These are phyloP conservation scores for Polytolypa hystricis DNA, from an alignment of 2,329 filamentous ascomycete species.

Conservation along the genomic window DNA sequence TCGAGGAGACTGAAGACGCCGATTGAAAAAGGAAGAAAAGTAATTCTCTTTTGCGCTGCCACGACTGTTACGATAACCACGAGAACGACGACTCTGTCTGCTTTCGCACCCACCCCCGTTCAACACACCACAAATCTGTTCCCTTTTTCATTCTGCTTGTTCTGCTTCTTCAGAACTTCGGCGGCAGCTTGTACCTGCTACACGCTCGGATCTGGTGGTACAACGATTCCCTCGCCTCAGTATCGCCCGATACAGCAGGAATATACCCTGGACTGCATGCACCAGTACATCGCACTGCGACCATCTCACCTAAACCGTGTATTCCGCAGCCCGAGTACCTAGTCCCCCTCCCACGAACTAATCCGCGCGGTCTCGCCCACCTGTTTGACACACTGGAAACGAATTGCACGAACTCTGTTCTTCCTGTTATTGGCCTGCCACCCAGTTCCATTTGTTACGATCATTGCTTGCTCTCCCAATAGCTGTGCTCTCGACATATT, in stretches of 20 bases:
- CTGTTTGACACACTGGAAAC: no score
- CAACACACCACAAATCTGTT: constrained; percentile 5
- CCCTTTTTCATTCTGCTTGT: constrained; percentile 5
- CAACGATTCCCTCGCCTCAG: constrained; percentile 4
- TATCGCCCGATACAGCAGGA: constrained; percentile 2
- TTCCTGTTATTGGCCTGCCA: no score
- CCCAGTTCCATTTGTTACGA: no score
- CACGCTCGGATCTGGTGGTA: constrained; percentile 17
- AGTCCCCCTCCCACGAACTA: no score
- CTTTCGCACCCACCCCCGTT: constrained; percentile 9
- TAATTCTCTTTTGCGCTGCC: constrained; percentile 17
- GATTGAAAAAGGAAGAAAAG: background rate
- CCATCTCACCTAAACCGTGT: no score
- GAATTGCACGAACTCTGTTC: no score
- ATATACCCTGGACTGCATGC: background rate
- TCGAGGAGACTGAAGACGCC: background rate
- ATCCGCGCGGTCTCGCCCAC: no score
- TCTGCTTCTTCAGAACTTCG: constrained; percentile 1
- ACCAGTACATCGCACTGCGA: background rate
- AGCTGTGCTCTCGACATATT: background rate
- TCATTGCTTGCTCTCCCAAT: no score
- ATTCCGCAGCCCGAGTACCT: background rate
- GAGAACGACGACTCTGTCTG: constrained; percentile 7
- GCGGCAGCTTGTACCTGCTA: constrained; percentile 14
- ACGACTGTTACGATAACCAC: constrained; percentile 22